phyloP scores from a whole-genome alignment of 1,139 yeast species.

The Sugiyamaella novakii region DNA sequence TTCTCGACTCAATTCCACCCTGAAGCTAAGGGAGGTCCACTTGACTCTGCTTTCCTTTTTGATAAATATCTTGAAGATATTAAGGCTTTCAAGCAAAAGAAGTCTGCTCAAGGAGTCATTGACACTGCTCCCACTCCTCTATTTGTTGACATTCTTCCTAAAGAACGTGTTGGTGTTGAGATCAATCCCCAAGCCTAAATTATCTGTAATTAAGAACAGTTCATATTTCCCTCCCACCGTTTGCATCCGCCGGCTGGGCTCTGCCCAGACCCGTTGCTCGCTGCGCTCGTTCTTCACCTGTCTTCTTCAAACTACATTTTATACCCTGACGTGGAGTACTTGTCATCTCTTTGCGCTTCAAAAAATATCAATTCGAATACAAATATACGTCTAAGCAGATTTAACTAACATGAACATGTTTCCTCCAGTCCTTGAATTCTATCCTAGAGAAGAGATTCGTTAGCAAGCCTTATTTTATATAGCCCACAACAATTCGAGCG shows the following conservation, averaged over 20 bases:
- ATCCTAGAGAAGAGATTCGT: too few relatives aligned
- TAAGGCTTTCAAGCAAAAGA: conserved; percentile 53
- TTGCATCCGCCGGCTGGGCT: conserved; percentile 8
- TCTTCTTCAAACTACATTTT: too few relatives aligned
- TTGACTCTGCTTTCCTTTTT: conserved; percentile 85
- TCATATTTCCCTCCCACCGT: not conserved
- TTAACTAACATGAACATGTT: too few relatives aligned
- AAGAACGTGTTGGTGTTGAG: conserved; percentile 69
- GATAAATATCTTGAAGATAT: conserved; percentile 84
- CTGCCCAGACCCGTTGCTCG: conserved; percentile 7
- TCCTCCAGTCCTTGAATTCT: too few relatives aligned
- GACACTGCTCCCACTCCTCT: conserved; percentile 58
- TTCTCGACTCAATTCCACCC: conserved; percentile 98
- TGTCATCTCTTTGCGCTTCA: too few relatives aligned
- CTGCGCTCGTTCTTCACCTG: not conserved
- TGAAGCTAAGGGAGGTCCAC: conserved; percentile 98
- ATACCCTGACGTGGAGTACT: too few relatives aligned
- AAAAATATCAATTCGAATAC: too few relatives aligned
- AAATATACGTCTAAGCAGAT: too few relatives aligned
- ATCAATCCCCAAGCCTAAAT: conserved; percentile 38
- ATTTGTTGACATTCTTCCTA: conserved; percentile 78
- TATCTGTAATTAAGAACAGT: not conserved
- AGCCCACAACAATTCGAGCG: too few relatives aligned
- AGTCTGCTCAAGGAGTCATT: conserved; percentile 46
- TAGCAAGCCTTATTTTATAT: too few relatives aligned